phyloP scores from a whole-genome alignment of 352 stramenopile genomes.

The Plasmopara muralis region DNA sequence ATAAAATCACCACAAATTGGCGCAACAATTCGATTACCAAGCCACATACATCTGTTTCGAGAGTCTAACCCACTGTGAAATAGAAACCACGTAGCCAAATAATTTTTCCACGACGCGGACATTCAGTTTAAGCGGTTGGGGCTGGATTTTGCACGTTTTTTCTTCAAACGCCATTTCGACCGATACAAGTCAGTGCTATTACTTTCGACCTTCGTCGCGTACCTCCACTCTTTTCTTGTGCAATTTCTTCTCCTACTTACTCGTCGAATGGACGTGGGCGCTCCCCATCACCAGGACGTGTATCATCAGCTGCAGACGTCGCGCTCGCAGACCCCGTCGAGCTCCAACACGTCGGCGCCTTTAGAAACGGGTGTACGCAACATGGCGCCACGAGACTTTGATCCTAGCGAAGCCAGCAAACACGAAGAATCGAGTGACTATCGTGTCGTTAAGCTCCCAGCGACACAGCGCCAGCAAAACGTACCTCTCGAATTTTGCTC shows the following conservation, averaged over 20 bases:
- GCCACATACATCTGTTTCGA: too few species aligned
- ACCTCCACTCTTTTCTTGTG: neutral
- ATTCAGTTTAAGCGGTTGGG: conserved; percentile 1
- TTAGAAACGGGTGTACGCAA: conserved; percentile 6
- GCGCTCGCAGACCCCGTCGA: conserved; percentile 10
- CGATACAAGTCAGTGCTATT: neutral
- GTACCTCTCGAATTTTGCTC: conserved; percentile 39
- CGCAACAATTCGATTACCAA: too few species aligned
- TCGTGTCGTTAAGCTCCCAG: conserved; percentile 46
- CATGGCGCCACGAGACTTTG: conserved; percentile 14
- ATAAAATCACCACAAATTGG: too few species aligned
- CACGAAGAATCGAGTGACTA: conserved; percentile 32
- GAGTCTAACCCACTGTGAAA: too few species aligned
- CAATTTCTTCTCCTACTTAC: neutral
- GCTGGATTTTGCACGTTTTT: conserved; percentile 6
- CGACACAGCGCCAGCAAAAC: conserved; percentile 21
- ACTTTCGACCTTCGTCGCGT: neutral
- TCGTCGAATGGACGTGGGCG: conserved; percentile 24
- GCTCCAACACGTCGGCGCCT: conserved; percentile 7
- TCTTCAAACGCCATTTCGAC: conserved; percentile 5
- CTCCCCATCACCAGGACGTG: conserved; percentile 17
- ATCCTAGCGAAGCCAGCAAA: conserved; percentile 10
- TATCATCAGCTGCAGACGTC: conserved; percentile 34
- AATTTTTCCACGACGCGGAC: neutral
- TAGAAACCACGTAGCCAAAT: too few species aligned